Evolutionary conservation across 2,329 filamentous ascomycete species (phyloP).

Genomic region (Aspergillus neoniger): DNA sequence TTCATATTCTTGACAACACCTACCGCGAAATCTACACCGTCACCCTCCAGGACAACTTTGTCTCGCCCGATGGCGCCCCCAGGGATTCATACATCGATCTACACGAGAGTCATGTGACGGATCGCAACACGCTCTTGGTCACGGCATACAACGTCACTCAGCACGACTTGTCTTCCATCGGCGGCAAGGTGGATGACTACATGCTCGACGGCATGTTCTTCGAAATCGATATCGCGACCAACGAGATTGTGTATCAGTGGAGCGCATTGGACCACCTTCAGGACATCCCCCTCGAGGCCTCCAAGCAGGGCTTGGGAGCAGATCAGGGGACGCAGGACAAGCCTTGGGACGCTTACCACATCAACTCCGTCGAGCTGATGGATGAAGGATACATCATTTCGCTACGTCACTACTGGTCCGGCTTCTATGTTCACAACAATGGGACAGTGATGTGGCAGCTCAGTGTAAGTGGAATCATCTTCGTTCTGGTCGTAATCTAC

Average conservation of each 20-base stretch:
- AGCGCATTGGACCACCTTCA: conserved; percentile 36
- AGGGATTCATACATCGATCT: conserved; percentile 37
- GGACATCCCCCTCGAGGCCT: conserved; percentile 31
- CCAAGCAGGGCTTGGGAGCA: conserved; percentile 26
- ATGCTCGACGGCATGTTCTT: conserved; percentile 38
- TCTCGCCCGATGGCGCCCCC: conserved; percentile 23
- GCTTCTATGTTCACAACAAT: conserved; percentile 33
- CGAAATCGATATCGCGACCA: conserved; percentile 39
- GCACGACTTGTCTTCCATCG: conserved; percentile 32
- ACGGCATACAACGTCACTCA: conserved; percentile 40
- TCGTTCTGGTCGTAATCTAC: too few species aligned
- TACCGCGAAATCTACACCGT: conserved; percentile 39
- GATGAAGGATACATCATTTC: conserved; percentile 40
- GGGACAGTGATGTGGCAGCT: conserved; percentile 34
- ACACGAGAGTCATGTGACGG: conserved; percentile 38
- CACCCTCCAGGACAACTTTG: conserved; percentile 28
- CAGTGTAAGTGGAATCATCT: conserved; percentile 17
- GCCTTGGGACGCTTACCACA: conserved; percentile 41
- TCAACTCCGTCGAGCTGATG: conserved; percentile 36
- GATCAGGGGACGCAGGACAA: conserved; percentile 22
- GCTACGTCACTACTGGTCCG: conserved; percentile 39
- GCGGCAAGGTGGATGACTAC: conserved; percentile 33
- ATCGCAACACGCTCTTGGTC: conserved; percentile 37
- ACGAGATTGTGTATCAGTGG: conserved; percentile 36
- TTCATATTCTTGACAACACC: conserved; percentile 37